Evolutionary conservation across 176 grass and related monocot genomes (phyloP).

Genomic region (Bonia amplexicaulis): DNA sequence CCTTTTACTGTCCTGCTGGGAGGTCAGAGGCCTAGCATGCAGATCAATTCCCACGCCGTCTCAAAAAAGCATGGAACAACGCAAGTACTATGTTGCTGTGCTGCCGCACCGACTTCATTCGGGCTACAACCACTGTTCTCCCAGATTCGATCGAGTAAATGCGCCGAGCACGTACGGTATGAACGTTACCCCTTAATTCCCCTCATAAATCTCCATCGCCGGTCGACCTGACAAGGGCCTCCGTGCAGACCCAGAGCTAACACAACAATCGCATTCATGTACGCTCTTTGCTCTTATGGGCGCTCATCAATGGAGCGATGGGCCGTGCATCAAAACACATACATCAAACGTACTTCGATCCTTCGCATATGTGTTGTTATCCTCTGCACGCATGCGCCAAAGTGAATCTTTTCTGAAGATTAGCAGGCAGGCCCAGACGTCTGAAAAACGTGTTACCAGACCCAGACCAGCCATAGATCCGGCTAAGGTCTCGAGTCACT

Average conservation of each 20-base stretch:
- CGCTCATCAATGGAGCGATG: background rate
- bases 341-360: background rate
- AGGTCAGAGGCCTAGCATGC: no score
- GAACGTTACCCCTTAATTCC: background rate
- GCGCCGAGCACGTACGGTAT: background rate
- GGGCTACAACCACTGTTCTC: background rate
- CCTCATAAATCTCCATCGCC: background rate
- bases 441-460: background rate
- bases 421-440: background rate
- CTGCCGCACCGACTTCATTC: no score
- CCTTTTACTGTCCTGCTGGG: no score
- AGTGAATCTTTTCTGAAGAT: background rate
- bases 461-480: no score
- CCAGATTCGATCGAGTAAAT: background rate
- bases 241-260: background rate
- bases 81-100: background rate
- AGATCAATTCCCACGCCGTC: no score
- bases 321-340: background rate
- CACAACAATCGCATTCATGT: background rate
- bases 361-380: background rate
- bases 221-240: background rate
- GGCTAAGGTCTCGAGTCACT: no score
- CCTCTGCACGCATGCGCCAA: background rate
- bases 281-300: background rate
- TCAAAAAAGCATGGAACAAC: background rate